Conservation (phyloP, 768 basidiomycete species). For the Baorangia bicolor region DNA sequence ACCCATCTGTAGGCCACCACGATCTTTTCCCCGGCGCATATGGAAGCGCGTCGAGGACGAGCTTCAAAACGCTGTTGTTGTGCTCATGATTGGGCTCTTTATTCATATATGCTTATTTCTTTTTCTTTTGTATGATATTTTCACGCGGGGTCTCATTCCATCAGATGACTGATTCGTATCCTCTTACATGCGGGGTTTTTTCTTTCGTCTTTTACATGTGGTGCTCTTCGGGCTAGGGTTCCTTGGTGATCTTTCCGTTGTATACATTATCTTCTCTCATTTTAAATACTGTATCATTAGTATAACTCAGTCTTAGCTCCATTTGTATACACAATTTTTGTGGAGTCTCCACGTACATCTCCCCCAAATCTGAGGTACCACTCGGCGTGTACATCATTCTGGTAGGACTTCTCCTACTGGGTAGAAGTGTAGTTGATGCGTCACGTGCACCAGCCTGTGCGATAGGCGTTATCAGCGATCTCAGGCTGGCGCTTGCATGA, state of each 20-base stretch:
- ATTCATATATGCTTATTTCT: slow-evolving; percentile 29
- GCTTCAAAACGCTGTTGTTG: slow-evolving; percentile 27
- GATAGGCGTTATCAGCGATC: background rate
- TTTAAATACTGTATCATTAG: slow-evolving; percentile 18
- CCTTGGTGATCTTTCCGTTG: background rate
- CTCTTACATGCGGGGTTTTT: background rate
- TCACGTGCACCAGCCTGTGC: background rate
- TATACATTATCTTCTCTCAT: background rate
- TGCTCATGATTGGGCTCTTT: slow-evolving; percentile 25
- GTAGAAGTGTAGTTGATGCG: too few species aligned
- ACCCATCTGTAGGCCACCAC: background rate
- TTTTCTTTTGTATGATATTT: slow-evolving; percentile 30
- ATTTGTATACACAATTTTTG: slow-evolving; percentile 4
- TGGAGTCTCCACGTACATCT: too few species aligned
- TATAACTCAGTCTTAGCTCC: background rate
- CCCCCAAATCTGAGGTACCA: background rate
- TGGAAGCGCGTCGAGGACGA: slow-evolving; percentile 25
- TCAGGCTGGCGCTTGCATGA: background rate
- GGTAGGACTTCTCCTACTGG: too few species aligned
- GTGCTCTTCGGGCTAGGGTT: slow-evolving; percentile 6
- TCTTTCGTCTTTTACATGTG: slow-evolving; percentile 6
- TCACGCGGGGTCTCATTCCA: slow-evolving; percentile 26
- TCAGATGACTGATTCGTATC: slow-evolving; percentile 23
- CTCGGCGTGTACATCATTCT: background rate
- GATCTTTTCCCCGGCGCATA: slow-evolving; percentile 14